phyloP scores from a whole-genome alignment of 176 grass and related monocot genomes.

The Tuctoria greenei region DNA sequence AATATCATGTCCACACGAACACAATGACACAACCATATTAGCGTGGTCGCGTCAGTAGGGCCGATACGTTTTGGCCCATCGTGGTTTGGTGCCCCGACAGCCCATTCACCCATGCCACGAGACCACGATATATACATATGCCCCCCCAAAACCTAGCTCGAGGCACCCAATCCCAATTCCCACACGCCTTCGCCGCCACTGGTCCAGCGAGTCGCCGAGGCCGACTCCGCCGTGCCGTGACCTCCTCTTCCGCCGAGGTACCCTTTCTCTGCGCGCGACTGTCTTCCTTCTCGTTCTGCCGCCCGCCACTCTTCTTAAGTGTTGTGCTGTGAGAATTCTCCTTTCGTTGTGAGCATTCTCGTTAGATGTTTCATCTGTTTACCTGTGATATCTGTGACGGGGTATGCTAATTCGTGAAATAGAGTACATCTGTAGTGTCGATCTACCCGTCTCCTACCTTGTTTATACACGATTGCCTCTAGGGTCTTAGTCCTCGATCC shows the following conservation, averaged over 20 bases:
- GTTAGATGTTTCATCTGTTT: background rate
- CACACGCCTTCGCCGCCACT: background rate
- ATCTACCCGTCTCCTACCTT: background rate
- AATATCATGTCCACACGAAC: too few species aligned
- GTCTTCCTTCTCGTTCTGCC: background rate
- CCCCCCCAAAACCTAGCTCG: background rate
- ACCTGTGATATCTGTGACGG: background rate
- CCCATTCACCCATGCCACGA: background rate
- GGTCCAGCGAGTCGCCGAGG: too few species aligned
- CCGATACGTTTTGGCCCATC: background rate
- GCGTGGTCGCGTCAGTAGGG: background rate
- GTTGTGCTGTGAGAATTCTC: background rate
- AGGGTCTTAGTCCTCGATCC: too few species aligned
- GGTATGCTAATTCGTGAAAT: background rate
- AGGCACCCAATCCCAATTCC: background rate
- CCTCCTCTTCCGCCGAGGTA: background rate
- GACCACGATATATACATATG: background rate
- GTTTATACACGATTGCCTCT: background rate
- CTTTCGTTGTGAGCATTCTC: background rate
- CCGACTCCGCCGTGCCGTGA: background rate
- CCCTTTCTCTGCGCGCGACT: background rate
- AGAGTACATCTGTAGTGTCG: background rate
- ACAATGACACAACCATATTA: too few species aligned
- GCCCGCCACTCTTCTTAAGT: background rate
- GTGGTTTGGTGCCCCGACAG: background rate